phyloP scores from a whole-genome alignment of 371 early-diverging fungal species.

The Phascolomyces articulosus region DNA sequence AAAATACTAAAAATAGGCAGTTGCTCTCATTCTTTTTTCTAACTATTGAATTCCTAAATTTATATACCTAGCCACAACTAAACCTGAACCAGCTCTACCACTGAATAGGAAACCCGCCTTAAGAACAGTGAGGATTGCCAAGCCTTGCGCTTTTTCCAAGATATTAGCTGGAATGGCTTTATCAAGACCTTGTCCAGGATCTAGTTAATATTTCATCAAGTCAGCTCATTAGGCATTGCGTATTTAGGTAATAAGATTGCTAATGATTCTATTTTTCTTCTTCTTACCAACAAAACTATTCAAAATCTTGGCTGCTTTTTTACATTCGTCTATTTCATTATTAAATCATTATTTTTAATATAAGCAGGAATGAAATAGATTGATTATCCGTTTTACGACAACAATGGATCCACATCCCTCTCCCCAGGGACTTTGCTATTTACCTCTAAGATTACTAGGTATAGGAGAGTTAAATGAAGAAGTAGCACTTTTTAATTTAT shows the following conservation, averaged over 20 bases:
- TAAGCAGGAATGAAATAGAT: no score
- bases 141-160: slow-evolving; percentile 81
- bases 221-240: no score
- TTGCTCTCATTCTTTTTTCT: slow-evolving; percentile 2
- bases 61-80: slow-evolving; percentile 87
- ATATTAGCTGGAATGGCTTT: slow-evolving; percentile 80
- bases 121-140: slow-evolving; percentile 90
- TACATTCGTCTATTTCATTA: slow-evolving; percentile 63
- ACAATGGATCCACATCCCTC: background rate
- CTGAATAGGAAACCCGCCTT: slow-evolving; percentile 94
- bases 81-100: slow-evolving; percentile 89
- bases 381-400: no score
- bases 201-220: slow-evolving; percentile 33
- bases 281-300: slow-evolving; percentile 75
- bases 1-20: no score
- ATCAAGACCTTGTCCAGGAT: slow-evolving; percentile 73
- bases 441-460: slow-evolving; percentile 21
- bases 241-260: background rate
- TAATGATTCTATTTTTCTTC: no score
- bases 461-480: slow-evolving; percentile 23
- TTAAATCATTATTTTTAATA: no score
- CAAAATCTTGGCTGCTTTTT: slow-evolving; percentile 78
- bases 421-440: background rate
- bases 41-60: no score
- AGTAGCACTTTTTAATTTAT: slow-evolving; percentile 16